A percentile compares a stretch with the other conserved stretches of the same genome.
Evolutionary conservation across 2,329 filamentous ascomycete species (phyloP).

Genomic region (Periglandula ipomoeae): DNA sequence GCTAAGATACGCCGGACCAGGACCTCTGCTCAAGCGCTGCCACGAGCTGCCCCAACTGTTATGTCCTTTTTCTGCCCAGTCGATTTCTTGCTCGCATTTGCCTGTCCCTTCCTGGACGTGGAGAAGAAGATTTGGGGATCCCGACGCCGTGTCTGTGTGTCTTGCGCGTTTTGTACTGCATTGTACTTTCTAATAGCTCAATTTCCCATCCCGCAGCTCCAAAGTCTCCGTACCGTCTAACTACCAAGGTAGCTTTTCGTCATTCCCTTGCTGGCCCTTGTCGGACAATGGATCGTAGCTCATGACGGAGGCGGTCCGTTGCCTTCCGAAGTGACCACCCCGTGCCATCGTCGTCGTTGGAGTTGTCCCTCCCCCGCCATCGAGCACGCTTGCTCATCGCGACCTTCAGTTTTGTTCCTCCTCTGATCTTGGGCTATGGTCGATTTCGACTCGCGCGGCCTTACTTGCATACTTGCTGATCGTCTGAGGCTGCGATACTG

Average conservation of each 20-base stretch:
- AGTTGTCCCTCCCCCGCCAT: neutral
- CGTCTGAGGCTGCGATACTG: neutral
- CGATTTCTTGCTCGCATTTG: neutral
- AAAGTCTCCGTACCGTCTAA: neutral
- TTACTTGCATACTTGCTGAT: neutral
- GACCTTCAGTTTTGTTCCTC: neutral
- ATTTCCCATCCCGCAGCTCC: neutral
- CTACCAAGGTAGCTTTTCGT: neutral
- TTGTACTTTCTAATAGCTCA: neutral
- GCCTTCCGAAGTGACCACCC: neutral
- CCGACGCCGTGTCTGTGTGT: neutral
- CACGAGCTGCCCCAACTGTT: neutral
- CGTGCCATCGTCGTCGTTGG: neutral
- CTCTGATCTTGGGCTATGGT: neutral
- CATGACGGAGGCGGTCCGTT: constrained; percentile 1
- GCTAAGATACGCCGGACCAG: neutral
- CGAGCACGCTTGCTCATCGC: neutral
- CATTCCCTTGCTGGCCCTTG: neutral
- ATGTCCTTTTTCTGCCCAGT: neutral
- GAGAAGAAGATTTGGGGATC: neutral
- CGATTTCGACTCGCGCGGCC: neutral
- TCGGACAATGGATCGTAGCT: neutral
- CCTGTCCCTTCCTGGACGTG: neutral
- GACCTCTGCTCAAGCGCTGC: neutral
- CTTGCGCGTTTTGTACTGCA: neutral